Evolutionary conservation across 805 yeast species (phyloP).

Genomic region (Metschnikowia sp.): DNA sequence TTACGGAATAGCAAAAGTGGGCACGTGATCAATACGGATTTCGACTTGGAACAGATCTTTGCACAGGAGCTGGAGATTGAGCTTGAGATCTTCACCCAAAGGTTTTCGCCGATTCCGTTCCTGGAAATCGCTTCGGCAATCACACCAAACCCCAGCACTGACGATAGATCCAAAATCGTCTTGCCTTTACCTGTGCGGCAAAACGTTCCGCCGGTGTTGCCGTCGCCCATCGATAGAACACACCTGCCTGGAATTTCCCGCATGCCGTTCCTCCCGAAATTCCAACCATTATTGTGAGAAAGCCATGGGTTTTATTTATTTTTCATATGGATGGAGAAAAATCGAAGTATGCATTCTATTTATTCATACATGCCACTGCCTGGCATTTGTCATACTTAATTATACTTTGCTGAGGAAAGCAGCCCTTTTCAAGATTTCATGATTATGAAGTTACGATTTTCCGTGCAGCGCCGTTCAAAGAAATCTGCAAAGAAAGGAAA

Average conservation of each 20-base stretch:
- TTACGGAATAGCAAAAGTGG: conserved; percentile 27
- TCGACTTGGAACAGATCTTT: conserved; percentile 39
- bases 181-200: conserved; percentile 33
- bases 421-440: too few species aligned
- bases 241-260: conserved; percentile 5
- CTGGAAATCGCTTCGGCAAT: conserved; percentile 35
- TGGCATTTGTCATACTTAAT: too few species aligned
- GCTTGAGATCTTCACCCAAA: conserved; percentile 36
- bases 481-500: too few species aligned
- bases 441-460: too few species aligned
- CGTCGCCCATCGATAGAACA: conserved; percentile 7
- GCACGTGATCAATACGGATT: conserved; percentile 27
- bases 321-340: too few species aligned
- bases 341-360: too few species aligned
- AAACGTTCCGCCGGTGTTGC: conserved; percentile 15
- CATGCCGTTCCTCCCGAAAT: conserved; percentile 11
- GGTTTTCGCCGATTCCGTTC: conserved; percentile 33
- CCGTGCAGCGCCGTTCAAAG: too few species aligned
- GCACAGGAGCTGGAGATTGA: conserved; percentile 28
- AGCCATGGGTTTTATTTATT: too few species aligned
- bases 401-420: too few species aligned
- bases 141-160: conserved; percentile 16
- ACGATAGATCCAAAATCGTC: conserved; percentile 25
- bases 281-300: conserved; percentile 14
- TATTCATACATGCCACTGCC: too few species aligned